phyloP scores from a whole-genome alignment of 2,329 filamentous ascomycete species.

The Colletotrichum musae region DNA sequence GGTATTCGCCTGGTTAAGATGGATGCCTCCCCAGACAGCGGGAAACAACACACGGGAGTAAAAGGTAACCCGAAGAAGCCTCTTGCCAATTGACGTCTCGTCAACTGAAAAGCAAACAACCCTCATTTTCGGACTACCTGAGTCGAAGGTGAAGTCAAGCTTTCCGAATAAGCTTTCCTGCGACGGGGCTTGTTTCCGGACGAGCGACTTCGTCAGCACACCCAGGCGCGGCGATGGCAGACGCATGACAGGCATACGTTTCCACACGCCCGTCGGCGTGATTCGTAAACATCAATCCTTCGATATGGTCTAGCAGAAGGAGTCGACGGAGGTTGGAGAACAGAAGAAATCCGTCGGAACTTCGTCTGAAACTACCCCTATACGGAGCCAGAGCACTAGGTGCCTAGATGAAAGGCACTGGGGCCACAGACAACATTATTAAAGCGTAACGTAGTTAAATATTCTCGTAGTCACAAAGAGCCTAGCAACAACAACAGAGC shows the following conservation, averaged over 20 bases:
- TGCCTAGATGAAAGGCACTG: too few species aligned
- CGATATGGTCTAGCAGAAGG: not conserved
- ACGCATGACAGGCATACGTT: not conserved
- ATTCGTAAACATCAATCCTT: not conserved
- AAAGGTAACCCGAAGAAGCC: too few species aligned
- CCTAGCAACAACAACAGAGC: too few species aligned
- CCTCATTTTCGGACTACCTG: too few species aligned
- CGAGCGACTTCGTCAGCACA: not conserved
- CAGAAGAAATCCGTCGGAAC: not conserved
- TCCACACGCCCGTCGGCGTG: too few species aligned
- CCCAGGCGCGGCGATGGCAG: too few species aligned
- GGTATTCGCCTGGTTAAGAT: not conserved
- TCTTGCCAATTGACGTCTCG: not conserved
- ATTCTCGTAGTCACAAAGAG: too few species aligned
- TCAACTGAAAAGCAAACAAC: too few species aligned
- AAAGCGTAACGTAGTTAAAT: too few species aligned
- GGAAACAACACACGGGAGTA: too few species aligned
- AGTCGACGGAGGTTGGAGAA: not conserved
- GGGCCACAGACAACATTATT: too few species aligned
- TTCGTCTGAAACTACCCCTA: not conserved
- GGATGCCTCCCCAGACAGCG: too few species aligned
- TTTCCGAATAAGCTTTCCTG: not conserved
- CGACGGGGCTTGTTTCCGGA: not conserved
- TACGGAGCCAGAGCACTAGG: not conserved
- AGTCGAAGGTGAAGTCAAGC: not conserved